Evolutionary conservation across 148 eudicot species (phyloP).

Genomic region (Amaranthus cruentus): DNA sequence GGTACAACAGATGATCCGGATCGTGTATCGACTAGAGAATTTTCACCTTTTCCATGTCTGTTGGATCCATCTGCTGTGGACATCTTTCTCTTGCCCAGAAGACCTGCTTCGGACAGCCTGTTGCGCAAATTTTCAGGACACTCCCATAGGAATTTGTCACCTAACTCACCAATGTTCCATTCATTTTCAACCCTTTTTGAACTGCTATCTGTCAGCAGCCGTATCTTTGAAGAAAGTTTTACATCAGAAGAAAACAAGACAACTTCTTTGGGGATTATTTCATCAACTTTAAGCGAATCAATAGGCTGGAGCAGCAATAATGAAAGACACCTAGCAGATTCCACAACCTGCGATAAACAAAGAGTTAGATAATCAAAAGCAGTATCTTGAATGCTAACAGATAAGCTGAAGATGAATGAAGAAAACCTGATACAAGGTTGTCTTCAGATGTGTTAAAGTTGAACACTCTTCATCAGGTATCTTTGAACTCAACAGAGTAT

Average conservation of each 20-base stretch:
- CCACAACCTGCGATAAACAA: slow-evolving; percentile 47
- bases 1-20: slow-evolving; percentile 45
- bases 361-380: not conserved
- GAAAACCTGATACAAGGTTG: slow-evolving; percentile 41
- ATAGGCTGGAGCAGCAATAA: slow-evolving; percentile 47
- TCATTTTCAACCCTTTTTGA: slow-evolving; percentile 58
- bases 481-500: slow-evolving; percentile 50
- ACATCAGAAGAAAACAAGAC: slow-evolving; percentile 28
- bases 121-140: slow-evolving; percentile 88
- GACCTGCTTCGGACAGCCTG: slow-evolving; percentile 60
- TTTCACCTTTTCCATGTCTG: slow-evolving; percentile 78
- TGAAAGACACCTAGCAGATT: slow-evolving; percentile 46
- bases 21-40: slow-evolving; percentile 43
- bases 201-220: slow-evolving; percentile 45
- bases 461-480: slow-evolving; percentile 30
- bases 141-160: slow-evolving; percentile 77
- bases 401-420: slow-evolving; percentile 6
- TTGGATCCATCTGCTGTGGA: slow-evolving; percentile 55
- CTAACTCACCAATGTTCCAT: slow-evolving; percentile 38
- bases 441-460: slow-evolving; percentile 27
- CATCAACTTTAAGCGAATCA: slow-evolving; percentile 35
- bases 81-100: slow-evolving; percentile 62
- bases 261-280: slow-evolving; percentile 28
- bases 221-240: slow-evolving; percentile 50
- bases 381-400: not conserved